These are phyloP conservation scores for Penicillium maclennaniae DNA, from an alignment of 495 filamentous ascomycete genomes.

Conservation along the genomic window DNA sequence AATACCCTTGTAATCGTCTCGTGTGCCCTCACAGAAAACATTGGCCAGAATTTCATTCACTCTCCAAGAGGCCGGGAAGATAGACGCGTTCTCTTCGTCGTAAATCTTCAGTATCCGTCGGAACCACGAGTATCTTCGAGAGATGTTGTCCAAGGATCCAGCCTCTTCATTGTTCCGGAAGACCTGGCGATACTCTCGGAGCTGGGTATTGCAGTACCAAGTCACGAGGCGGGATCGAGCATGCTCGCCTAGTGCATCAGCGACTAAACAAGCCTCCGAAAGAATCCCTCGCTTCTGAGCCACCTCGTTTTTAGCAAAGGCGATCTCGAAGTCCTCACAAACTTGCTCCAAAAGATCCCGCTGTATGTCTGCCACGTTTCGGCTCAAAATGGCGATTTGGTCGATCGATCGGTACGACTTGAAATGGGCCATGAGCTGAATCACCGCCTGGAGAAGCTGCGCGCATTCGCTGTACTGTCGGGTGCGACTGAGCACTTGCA, in stretches of 20 bases:
- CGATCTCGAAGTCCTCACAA: conserved; percentile 96
- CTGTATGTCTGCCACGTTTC: conserved; percentile 92
- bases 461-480: conserved; percentile 96
- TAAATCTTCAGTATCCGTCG: conserved; percentile 93
- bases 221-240: conserved; percentile 78
- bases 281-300: conserved; percentile 64
- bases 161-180: conserved; percentile 97
- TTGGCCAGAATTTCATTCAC: conserved; percentile 90
- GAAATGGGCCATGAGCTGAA: conserved; percentile 98
- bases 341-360: conserved; percentile 92
- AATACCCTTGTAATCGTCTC: conserved; percentile 93
- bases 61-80: conserved; percentile 86
- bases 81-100: conserved; percentile 84
- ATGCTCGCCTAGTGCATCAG: conserved; percentile 91
- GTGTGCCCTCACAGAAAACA: conserved; percentile 89
- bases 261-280: conserved; percentile 83
- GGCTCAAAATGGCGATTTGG: conserved; percentile 90
- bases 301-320: conserved; percentile 88
- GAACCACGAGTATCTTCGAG: conserved; percentile 93
- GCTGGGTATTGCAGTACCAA: conserved; percentile 97
- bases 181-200: conserved; percentile 91
- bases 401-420: conserved; percentile 96
- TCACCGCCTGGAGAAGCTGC: conserved; percentile 88
- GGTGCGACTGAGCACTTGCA: conserved; percentile 75
- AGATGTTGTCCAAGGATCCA: conserved; percentile 94